phyloP scores from a whole-genome alignment of 176 grass and related monocot species.

The Triticum urartu region DNA sequence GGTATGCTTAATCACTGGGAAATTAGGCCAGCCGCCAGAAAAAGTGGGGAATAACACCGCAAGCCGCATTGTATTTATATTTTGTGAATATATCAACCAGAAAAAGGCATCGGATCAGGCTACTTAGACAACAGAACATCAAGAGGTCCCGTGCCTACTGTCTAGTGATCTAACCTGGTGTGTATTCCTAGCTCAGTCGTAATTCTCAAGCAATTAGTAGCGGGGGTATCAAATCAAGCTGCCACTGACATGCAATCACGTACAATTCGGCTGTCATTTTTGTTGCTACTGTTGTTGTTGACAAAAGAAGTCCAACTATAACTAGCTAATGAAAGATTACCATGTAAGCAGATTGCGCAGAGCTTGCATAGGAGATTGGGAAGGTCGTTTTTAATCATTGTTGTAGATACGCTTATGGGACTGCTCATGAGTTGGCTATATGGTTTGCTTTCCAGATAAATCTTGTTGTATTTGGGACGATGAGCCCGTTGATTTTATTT shows the following conservation, averaged over 20 bases:
- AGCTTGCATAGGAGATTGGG: too few relatives aligned
- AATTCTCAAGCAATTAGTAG: slow-evolving; percentile 18
- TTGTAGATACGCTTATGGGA: too few relatives aligned
- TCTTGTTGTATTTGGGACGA: too few relatives aligned
- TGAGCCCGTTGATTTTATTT: too few relatives aligned
- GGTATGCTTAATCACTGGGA: neutral
- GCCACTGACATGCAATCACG: neutral
- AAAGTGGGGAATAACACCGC: slow-evolving; percentile 12
- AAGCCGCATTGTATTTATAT: neutral
- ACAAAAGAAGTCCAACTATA: neutral
- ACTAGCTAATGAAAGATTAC: neutral
- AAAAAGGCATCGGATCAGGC: neutral
- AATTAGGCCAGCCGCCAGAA: slow-evolving; percentile 28
- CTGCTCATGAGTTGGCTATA: too few relatives aligned
- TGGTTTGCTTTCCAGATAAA: too few relatives aligned
- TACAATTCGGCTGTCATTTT: neutral
- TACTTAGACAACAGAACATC: neutral
- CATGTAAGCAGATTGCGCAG: too few relatives aligned
- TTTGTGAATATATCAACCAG: neutral
- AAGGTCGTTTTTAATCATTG: too few relatives aligned
- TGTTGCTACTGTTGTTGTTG: neutral
- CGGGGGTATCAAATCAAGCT: neutral
- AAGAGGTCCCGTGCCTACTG: slow-evolving; percentile 19
- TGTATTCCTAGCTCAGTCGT: neutral
- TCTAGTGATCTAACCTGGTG: neutral